Evolutionary conservation across 1,139 yeast genomes (phyloP).

Genomic region (Arxiozyma bovina): DNA sequence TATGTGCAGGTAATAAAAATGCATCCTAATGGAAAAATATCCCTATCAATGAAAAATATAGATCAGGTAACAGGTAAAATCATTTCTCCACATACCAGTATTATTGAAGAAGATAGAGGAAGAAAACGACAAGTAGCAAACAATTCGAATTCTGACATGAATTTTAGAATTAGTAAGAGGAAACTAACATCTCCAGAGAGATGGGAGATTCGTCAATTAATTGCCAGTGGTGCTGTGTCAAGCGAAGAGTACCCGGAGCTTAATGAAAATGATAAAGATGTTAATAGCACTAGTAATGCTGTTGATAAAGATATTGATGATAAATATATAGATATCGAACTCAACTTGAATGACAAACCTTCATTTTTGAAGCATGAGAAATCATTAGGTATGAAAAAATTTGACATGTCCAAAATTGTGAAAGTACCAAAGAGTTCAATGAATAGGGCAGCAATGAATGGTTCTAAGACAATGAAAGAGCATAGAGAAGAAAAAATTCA

Average conservation of each 20-base stretch:
- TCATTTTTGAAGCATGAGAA: constrained; percentile 52
- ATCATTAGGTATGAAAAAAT: constrained; percentile 34
- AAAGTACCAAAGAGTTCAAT: constrained; percentile 75
- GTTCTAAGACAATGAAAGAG: constrained; percentile 61
- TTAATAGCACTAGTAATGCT: constrained; percentile 31
- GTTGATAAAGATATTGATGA: constrained; percentile 37
- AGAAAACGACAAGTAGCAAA: constrained; percentile 4
- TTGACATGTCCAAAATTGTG: constrained; percentile 49
- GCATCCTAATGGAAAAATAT: constrained; percentile 43
- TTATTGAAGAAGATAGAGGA: constrained; percentile 17
- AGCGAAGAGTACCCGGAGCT: constrained; percentile 67
- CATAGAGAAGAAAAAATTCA: constrained; percentile 51
- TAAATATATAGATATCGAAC: constrained; percentile 62
- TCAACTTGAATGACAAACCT: constrained; percentile 56
- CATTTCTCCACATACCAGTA: background rate
- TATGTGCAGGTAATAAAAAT: constrained; percentile 50
- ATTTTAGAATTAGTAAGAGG: constrained; percentile 29
- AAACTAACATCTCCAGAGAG: constrained; percentile 76
- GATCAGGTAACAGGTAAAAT: constrained; percentile 58
- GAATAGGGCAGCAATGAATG: constrained; percentile 65
- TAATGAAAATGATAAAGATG: constrained; percentile 33
- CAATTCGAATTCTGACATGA: constrained; percentile 7
- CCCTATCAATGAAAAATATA: constrained; percentile 64
- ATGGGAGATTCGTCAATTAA: constrained; percentile 81
- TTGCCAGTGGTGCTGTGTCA: constrained; percentile 68